Evolutionary conservation across 148 eudicot genomes (phyloP).

Genomic region (Spergularia marina): DNA sequence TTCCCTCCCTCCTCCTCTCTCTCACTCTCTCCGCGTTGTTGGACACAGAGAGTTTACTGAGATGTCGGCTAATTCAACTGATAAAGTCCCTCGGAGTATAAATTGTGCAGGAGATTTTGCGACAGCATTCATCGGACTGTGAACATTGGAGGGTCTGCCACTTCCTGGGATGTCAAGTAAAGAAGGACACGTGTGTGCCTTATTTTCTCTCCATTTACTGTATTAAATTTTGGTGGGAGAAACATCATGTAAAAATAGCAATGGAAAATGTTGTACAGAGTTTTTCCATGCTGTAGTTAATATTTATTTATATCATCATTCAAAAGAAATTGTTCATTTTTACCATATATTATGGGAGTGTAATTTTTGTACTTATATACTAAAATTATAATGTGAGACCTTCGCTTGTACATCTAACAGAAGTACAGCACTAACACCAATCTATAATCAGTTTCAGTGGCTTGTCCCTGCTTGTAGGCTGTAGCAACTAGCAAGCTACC

Average conservation of each 20-base stretch:
- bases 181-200: conserved; percentile 5
- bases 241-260: conserved; percentile 12
- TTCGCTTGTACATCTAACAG: too few relatives aligned
- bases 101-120: background rate
- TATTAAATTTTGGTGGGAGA: conserved; percentile 22
- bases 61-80: background rate
- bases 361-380: too few relatives aligned
- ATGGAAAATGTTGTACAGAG: conserved; percentile 18
- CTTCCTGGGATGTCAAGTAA: background rate
- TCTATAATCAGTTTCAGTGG: too few relatives aligned
- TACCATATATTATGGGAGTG: too few relatives aligned
- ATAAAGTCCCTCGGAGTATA: conserved; percentile 10
- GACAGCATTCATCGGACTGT: conserved; percentile 4
- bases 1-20: too few relatives aligned
- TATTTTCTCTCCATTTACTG: conserved; percentile 17
- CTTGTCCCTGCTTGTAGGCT: too few relatives aligned
- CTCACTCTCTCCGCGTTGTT: too few relatives aligned
- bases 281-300: conserved; percentile 14
- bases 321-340: too few relatives aligned
- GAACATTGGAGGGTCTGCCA: conserved; percentile 3
- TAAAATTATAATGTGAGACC: too few relatives aligned
- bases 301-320: background rate
- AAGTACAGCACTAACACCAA: too few relatives aligned
- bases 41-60: background rate
- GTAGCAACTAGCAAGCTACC: too few relatives aligned